Base-by-base conservation (phyloP, 2,329 filamentous ascomycete species). In the Monilinia laxa region DNA sequence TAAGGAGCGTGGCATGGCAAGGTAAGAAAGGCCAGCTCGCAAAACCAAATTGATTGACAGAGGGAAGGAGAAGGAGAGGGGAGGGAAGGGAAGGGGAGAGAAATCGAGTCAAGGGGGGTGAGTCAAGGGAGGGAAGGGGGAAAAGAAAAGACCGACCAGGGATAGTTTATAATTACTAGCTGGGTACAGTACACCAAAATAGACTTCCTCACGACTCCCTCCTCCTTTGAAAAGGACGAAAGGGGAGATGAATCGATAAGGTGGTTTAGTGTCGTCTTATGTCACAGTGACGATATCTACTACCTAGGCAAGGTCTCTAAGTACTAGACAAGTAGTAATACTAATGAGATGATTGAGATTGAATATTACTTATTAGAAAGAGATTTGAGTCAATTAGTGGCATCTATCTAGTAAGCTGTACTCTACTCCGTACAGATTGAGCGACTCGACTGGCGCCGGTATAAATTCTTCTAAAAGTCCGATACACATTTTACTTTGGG, bases 1-100 rank as follows among this genome's bases (percentile, higher is more conserved):
- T 42, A 38, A 40, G 7, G n/a, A 53, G 55, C 53, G 56, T 65
- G 52, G 55, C 47, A 60, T 53, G 18, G 45, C 52, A 64, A 57
- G 51, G 53, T 56, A 64, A 25, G 25, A 38, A 25, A 55, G 28
- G 49, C 31, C 47, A 64, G n/a, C 40, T 45, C 25, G 20, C 52
- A 49, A 47, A 55, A 25, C 40, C 31, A 42, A 64, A 53, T 35
- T 35, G 31, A 59, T 18, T 16, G 38, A 47, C 9, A 20, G 5
- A 47, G 16, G 18, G 20, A 11, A n/a, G 10, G 49, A 42, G 51
- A n/a, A 20, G 28, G 5, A 9, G 38, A 57, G 20, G 6, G 4
- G n/a, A 42, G 35, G 58, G 38, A n/a, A 28, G 28, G 6, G 10
- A 35, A 58, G 28, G 14, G 9, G 47, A 51, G 20, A 12, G 10